Evolutionary conservation across 306 rosid genomes (phyloP).

Genomic region (Cucurbita pepo): DNA sequence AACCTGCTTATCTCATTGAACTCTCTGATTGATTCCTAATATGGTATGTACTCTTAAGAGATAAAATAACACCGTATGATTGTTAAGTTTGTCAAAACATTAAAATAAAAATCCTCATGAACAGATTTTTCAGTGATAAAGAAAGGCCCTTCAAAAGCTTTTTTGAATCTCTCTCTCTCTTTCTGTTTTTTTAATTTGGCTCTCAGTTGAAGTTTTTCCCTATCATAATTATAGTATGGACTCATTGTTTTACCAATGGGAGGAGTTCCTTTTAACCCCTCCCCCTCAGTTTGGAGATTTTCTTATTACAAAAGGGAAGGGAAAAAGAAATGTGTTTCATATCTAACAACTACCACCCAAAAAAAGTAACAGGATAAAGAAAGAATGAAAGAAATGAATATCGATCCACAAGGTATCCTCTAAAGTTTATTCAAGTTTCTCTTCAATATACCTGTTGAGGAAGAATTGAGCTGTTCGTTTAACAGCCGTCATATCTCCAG

Average conservation of each 20-base stretch:
- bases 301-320: background rate
- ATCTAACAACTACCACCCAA: background rate
- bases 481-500: conserved; percentile 99
- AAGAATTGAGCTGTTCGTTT: conserved; percentile 91
- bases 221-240: background rate
- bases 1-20: background rate
- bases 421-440: background rate
- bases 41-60: background rate
- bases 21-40: background rate
- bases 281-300: background rate
- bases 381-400: background rate
- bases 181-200: background rate
- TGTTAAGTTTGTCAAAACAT: background rate
- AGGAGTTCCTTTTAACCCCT: background rate
- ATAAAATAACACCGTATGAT: background rate
- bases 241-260: background rate
- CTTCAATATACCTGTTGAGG: conserved; percentile 51
- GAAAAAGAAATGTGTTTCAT: background rate
- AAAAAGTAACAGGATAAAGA: background rate
- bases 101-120: background rate
- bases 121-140: background rate
- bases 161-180: background rate
- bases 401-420: background rate
- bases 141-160: background rate
- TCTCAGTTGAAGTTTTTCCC: background rate